Evolutionary conservation across 257 asterid genomes (phyloP), one percentile per base, ranked within the genome.

Genomic region (Avicennia marina): DNA sequence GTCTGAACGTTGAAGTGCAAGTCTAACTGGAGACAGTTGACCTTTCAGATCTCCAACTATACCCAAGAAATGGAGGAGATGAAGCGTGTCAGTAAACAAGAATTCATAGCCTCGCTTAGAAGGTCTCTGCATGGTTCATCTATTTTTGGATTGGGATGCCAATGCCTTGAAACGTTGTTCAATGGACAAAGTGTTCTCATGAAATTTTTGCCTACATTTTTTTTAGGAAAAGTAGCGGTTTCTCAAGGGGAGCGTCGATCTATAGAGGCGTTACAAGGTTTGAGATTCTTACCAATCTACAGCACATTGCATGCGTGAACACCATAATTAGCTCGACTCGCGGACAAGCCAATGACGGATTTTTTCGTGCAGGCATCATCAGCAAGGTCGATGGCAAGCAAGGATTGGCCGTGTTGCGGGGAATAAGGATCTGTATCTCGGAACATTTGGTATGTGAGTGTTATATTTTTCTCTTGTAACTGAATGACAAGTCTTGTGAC

Each of bases 341-440:
- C n/a, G n/a, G n/a, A n/a, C n/a, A n/a, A n/a, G n/a, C n/a, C n/a
- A n/a, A n/a, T n/a, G n/a, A n/a, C n/a, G n/a, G n/a, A n/a, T n/a
- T n/a, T n/a, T n/a, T n/a, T 0, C 13, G 13, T 36, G 68, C 81
- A 93, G 99, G 86, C 97, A 93, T 78, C 99, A 89, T 63, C 99
- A 93, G 40, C 99, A 93, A 79, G 99, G 97, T 11, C 80, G 99
- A 0, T 93, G 99, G 99, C 99, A 93, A 61, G 99, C 99, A 12
- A 75, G 99, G 66, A 93, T 93, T 4, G 98, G 98, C 7, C 95
- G 98, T 2, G 98, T 91, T 52, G 95, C 98, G 0, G 97, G 97
- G 58, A 88, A 91, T 40, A 88, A 88, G 68, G 97, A 91, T 68
- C 71, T 91, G 7, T 91, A 91, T 75, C 95, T 91, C 1, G 98